phyloP scores from a whole-genome alignment of 805 yeast genomes.

The Ogataea angusta region DNA sequence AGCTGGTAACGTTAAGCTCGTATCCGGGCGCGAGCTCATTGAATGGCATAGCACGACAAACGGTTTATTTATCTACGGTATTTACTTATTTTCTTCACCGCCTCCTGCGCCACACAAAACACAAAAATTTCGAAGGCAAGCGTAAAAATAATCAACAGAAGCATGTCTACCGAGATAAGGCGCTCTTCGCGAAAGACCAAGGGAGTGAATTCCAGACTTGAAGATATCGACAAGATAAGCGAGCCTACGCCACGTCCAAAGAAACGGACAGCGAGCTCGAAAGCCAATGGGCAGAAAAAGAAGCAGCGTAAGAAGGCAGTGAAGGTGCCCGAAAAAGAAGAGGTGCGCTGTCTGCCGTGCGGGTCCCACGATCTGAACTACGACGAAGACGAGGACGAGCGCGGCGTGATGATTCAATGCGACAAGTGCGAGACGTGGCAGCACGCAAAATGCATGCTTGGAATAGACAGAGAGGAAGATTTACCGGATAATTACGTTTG shows the following conservation, averaged over 20 bases:
- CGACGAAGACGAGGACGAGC: slow-evolving; percentile 51
- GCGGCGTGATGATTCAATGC: slow-evolving; percentile 63
- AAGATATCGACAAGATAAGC: slow-evolving; percentile 21
- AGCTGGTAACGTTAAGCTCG: slow-evolving; percentile 70
- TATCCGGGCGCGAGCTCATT: slow-evolving; percentile 27
- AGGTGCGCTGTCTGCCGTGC: slow-evolving; percentile 59
- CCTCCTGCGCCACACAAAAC: slow-evolving; percentile 10
- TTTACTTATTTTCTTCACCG: slow-evolving; percentile 2
- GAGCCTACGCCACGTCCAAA: slow-evolving; percentile 8
- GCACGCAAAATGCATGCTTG: slow-evolving; percentile 62
- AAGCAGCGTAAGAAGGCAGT: slow-evolving; percentile 21
- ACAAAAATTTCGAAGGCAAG: slow-evolving; percentile 12
- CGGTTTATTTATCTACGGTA: neutral
- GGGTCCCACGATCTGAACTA: slow-evolving; percentile 57
- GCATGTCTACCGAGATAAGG: slow-evolving; percentile 29
- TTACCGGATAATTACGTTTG: slow-evolving; percentile 53
- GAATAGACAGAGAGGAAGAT: slow-evolving; percentile 32
- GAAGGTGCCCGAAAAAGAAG: slow-evolving; percentile 37
- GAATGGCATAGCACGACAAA: slow-evolving; percentile 5
- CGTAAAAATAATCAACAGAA: slow-evolving; percentile 1
- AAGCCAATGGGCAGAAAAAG: slow-evolving; percentile 15
- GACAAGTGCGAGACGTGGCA: slow-evolving; percentile 71
- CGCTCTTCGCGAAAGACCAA: slow-evolving; percentile 42
- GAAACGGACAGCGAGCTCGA: slow-evolving; percentile 14
- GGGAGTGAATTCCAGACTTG: slow-evolving; percentile 37